A percentile compares a stretch with the other conserved stretches of the same genome.
phyloP scores from a whole-genome alignment of 768 basidiomycete species.

The Calocybe cyanea region DNA sequence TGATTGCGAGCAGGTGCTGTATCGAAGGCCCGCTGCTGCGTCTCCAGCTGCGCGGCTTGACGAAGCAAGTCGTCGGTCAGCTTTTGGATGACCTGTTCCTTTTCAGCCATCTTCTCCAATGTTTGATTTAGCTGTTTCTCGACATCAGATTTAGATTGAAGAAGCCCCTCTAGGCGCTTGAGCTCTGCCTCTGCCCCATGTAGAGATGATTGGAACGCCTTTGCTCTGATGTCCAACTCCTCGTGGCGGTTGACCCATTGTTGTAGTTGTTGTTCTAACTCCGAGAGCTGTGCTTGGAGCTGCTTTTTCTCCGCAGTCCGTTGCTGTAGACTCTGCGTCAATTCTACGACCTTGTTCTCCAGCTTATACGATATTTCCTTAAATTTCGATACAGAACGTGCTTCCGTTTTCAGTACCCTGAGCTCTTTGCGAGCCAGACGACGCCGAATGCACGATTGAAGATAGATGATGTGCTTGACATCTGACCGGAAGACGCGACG shows the following conservation, averaged over 20 bases:
- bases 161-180: conserved; percentile 67
- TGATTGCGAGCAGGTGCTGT: conserved; percentile 58
- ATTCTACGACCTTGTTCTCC: conserved; percentile 99
- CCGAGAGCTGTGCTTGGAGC: conserved; percentile 66
- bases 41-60: conserved; percentile 74
- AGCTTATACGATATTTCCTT: conserved; percentile 97
- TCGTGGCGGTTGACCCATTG: conserved; percentile 86
- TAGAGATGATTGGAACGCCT: conserved; percentile 68
- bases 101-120: conserved; percentile 66
- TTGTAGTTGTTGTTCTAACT: conserved; percentile 82
- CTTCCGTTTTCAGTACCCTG: conserved; percentile 80
- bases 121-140: conserved; percentile 82
- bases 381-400: conserved; percentile 96
- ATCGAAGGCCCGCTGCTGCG: conserved; percentile 70
- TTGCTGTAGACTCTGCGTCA: conserved; percentile 89
- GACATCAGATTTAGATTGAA: conserved; percentile 70
- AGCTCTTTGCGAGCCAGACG: conserved; percentile 84
- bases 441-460: conserved; percentile 92
- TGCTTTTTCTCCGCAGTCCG: conserved; percentile 90
- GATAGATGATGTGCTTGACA: conserved; percentile 68
- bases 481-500: conserved; percentile 56
- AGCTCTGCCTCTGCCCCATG: conserved; percentile 69
- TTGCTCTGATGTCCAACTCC: conserved; percentile 73
- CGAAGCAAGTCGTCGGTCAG: conserved; percentile 73
- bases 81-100: conserved; percentile 79